A percentile compares a stretch with the other conserved stretches of the same genome.
Evolutionary conservation across 345 rosid genomes (phyloP).

Genomic region (Kernera saxatilis): DNA sequence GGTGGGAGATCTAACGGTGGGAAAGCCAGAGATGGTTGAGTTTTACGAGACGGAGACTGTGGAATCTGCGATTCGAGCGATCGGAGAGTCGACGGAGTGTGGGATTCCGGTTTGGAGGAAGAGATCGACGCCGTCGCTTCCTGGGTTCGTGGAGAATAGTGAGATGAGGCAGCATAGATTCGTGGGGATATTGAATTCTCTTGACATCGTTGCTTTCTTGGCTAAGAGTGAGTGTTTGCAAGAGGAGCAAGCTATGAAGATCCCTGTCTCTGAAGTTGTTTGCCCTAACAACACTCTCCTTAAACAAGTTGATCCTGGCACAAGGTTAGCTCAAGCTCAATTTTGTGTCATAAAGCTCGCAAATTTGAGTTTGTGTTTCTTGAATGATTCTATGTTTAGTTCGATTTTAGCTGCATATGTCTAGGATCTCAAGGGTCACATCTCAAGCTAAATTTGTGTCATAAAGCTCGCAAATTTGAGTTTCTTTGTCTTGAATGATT

Average conservation of each 20-base stretch:
- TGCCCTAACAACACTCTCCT: conserved; percentile 52
- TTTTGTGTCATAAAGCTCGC: background rate
- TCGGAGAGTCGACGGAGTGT: conserved; percentile 83
- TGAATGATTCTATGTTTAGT: too few relatives aligned
- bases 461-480: background rate
- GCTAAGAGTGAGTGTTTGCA: conserved; percentile 69
- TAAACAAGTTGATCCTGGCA: conserved; percentile 89
- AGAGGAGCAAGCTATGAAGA: conserved; percentile 74
- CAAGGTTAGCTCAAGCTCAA: conserved; percentile 48
- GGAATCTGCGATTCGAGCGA: conserved; percentile 76
- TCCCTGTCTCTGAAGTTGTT: conserved; percentile 75
- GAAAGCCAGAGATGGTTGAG: conserved; percentile 92
- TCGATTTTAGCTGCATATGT: background rate
- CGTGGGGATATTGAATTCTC: conserved; percentile 80
- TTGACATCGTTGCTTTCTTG: conserved; percentile 74
- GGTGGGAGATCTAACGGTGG: conserved; percentile 97
- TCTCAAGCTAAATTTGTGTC: too few relatives aligned
- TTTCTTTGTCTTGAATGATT: background rate
- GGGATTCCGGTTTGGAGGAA: conserved; percentile 95
- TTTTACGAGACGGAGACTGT: conserved; percentile 79
- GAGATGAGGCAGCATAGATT: conserved; percentile 81
- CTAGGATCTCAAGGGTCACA: background rate
- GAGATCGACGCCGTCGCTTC: conserved; percentile 31
- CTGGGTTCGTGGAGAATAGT: conserved; percentile 52
- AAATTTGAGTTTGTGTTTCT: background rate